These are phyloP conservation scores for Asterella californica DNA, from an alignment of 225 moss, liverwort and hornwort genomes.

Conservation along the genomic window DNA sequence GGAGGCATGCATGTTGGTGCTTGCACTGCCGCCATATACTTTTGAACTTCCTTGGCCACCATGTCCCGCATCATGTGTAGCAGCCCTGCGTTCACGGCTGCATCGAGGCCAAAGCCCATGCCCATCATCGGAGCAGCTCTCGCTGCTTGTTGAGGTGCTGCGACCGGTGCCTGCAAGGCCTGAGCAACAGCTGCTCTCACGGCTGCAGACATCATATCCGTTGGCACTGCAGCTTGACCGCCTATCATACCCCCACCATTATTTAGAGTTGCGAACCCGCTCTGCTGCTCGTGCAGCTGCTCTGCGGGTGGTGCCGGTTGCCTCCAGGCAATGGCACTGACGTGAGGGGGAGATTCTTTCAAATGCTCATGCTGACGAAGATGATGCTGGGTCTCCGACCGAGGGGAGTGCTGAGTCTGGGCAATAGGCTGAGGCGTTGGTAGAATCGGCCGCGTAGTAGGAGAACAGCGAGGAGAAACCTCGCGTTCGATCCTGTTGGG, in stretches of 20 bases:
- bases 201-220: constrained; percentile 74
- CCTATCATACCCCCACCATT: neutral
- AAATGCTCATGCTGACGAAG: constrained; percentile 13
- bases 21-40: constrained; percentile 73
- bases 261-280: constrained; percentile 4
- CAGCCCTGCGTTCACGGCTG: constrained; percentile 76
- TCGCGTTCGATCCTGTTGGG: constrained; percentile 38
- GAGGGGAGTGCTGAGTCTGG: constrained; percentile 4
- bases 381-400: neutral
- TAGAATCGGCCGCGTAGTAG: constrained; percentile 23
- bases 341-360: constrained; percentile 26
- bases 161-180: constrained; percentile 49
- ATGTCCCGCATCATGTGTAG: constrained; percentile 85
- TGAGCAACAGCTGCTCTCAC: constrained; percentile 78
- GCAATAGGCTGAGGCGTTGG: neutral
- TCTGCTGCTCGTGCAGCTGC: constrained; percentile 12
- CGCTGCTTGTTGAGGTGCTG: constrained; percentile 26
- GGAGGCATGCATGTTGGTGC: constrained; percentile 52
- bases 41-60: constrained; percentile 81
- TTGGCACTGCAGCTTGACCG: constrained; percentile 26
- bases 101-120: constrained; percentile 65
- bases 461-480: constrained; percentile 35
- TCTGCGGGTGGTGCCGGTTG: constrained; percentile 4
- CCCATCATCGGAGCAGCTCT: constrained; percentile 10
- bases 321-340: constrained; percentile 24